These are phyloP conservation scores for Esteya vermicola DNA, from an alignment of 2,329 filamentous ascomycete genomes.

Conservation along the genomic window DNA sequence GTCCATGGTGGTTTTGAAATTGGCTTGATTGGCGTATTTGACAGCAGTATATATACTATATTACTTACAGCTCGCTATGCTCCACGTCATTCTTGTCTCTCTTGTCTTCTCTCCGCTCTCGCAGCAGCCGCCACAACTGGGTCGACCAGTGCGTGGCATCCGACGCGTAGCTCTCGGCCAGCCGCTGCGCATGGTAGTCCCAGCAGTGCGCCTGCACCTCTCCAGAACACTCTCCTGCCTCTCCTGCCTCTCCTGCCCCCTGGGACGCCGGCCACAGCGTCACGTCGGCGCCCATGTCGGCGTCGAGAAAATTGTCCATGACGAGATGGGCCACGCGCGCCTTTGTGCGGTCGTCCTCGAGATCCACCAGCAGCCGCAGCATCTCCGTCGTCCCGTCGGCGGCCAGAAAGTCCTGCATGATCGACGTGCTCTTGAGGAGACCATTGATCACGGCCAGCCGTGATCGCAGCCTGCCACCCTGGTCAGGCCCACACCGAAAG, in stretches of 20 bases:
- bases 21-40: too few relatives aligned
- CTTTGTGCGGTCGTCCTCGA: constrained; percentile 34
- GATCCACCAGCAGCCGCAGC: constrained; percentile 34
- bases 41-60: not conserved
- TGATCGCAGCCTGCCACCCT: constrained; percentile 17
- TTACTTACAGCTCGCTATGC: constrained; percentile 5
- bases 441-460: constrained; percentile 38
- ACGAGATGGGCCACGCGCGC: constrained; percentile 43
- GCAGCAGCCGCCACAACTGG: constrained; percentile 8
- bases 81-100: too few relatives aligned
- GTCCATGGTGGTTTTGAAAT: not conserved
- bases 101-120: constrained; percentile 5
- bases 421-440: constrained; percentile 36
- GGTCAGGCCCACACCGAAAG: not conserved
- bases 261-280: constrained; percentile 36
- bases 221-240: constrained; percentile 11
- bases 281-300: constrained; percentile 42
- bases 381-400: constrained; percentile 38
- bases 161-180: constrained; percentile 20
- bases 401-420: constrained; percentile 41
- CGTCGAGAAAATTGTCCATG: constrained; percentile 53
- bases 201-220: constrained; percentile 32
- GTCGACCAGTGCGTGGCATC: constrained; percentile 16
- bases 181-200: constrained; percentile 32
- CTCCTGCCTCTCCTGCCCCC: constrained; percentile 10